Conservation (phyloP, 225 moss, liverwort and hornwort genomes). For the Antitrichia curtipendula region DNA sequence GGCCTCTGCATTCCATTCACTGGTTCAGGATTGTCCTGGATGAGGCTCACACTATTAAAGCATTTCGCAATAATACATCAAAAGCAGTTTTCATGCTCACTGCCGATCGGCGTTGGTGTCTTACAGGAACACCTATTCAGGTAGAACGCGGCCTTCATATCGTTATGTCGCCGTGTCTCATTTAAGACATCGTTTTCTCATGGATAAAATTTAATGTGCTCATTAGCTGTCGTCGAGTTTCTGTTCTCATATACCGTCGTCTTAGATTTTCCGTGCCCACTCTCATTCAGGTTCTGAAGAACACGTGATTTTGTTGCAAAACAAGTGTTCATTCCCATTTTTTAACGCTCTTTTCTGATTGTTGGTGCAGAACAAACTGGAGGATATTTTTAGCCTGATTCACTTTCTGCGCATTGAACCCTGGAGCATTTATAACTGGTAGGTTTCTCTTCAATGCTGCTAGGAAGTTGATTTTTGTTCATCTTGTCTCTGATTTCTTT, state of each 20-base stretch:
- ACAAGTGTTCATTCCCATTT: background rate
- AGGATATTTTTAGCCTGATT: conserved; percentile 74
- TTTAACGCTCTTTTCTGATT: background rate
- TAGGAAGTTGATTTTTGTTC: background rate
- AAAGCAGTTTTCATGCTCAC: conserved; percentile 73
- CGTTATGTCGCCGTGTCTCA: background rate
- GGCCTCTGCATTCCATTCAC: conserved; percentile 60
- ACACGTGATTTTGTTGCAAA: background rate
- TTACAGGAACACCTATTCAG: conserved; percentile 89
- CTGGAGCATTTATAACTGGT: conserved; percentile 87
- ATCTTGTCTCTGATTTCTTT: background rate
- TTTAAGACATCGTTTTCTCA: background rate
- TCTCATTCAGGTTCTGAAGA: background rate
- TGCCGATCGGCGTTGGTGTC: conserved; percentile 86
- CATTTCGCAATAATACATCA: conserved; percentile 44
- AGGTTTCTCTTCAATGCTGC: background rate
- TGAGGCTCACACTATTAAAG: conserved; percentile 84
- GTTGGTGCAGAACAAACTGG: conserved; percentile 70
- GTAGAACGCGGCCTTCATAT: conserved; percentile 2
- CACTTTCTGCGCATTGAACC: conserved; percentile 88
- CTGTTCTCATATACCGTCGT: background rate
- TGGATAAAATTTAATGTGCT: background rate
- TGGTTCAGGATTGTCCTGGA: conserved; percentile 79
- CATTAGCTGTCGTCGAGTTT: background rate
- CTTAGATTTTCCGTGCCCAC: background rate